Evolutionary conservation across 139 green algal species (phyloP).

Genomic region (Limnomonas spitsbergensis): DNA sequence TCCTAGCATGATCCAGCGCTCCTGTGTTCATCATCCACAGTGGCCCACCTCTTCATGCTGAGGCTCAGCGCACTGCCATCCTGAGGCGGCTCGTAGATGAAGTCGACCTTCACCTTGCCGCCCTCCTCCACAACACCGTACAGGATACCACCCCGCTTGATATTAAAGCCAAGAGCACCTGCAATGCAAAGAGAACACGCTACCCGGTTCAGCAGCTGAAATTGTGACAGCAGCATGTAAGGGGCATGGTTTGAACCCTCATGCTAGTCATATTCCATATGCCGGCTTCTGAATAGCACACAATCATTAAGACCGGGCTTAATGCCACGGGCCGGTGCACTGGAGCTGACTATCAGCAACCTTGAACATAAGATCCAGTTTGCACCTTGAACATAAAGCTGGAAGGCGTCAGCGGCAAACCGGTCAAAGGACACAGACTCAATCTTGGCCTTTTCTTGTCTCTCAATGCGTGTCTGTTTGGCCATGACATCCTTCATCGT

Average conservation of each 20-base stretch:
- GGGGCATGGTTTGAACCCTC: neutral
- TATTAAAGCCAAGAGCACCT: constrained; percentile 83
- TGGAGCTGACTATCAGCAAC: no score
- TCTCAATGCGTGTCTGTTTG: constrained; percentile 86
- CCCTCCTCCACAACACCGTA: constrained; percentile 86
- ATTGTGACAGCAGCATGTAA: neutral
- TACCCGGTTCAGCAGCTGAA: neutral
- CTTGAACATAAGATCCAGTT: no score
- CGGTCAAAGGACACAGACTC: constrained; percentile 85
- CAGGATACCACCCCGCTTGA: constrained; percentile 87
- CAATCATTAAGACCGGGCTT: no score
- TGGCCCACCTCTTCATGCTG: neutral
- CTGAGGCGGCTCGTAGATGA: constrained; percentile 93
- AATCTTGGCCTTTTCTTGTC: constrained; percentile 83
- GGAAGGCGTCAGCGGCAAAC: constrained; percentile 87
- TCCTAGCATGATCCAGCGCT: no score
- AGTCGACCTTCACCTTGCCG: constrained; percentile 56
- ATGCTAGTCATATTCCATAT: neutral
- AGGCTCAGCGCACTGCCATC: constrained; percentile 8
- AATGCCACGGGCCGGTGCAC: no score
- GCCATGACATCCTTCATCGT: constrained; percentile 69
- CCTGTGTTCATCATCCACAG: no score
- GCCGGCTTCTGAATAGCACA: no score
- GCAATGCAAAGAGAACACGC: neutral
- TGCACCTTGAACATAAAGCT: constrained; percentile 79